Base-by-base conservation (phyloP, 768 basidiomycete genomes). In the Astraeus odoratus region DNA sequence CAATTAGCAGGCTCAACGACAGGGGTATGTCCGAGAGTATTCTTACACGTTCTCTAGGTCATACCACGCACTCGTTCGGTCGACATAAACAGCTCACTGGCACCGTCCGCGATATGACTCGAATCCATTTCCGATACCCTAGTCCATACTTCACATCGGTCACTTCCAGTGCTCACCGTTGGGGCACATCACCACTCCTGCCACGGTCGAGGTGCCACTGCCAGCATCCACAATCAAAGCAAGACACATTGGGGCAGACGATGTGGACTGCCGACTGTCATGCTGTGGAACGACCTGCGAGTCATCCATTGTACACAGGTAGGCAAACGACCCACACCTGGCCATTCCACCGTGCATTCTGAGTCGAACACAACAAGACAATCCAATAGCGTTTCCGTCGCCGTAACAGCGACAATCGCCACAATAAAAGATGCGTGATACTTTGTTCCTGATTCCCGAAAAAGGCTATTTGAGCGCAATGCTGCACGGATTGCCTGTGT, bases 401-500 rank as follows among this genome's bases (percentile, higher is more conserved):
- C 16, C 16, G 19, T 19, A 35, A 35, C 31, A 15, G 15, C 29
- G 8, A 15, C 29, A 8, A 30, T 19, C 33, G 33, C n/a, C 12
- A 20, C 36, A 37, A 37, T 37, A 18, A 4, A 37, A 20, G 18
- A 38, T 10, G 18, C 36, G 13, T 16, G n/a, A 5, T 8, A 10
- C 19, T 4, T 13, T 15, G 22, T 10, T 18, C 8, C 16, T 1
- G 34, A 18, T 35, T n/a, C 12, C 34, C 23, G 5, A 36, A 48
- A 41, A 19, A 31, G 41, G 47, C 23, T 40, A 44, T 30, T 30
- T 37, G 25, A 12, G 18, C 15, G 23, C 22, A 34, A 37, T 51
- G 39, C 43, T 59, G 51, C 7, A 50, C 55, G 53, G 61, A 63
- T 63, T 63, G 61, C 54, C 47, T 47, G 43, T 8, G 40, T 43